Percentiles rank a stretch among this genome's conserved stretches.
Evolutionary conservation across 768 basidiomycete genomes (phyloP).

Genomic region (Naganishia onofrii): DNA sequence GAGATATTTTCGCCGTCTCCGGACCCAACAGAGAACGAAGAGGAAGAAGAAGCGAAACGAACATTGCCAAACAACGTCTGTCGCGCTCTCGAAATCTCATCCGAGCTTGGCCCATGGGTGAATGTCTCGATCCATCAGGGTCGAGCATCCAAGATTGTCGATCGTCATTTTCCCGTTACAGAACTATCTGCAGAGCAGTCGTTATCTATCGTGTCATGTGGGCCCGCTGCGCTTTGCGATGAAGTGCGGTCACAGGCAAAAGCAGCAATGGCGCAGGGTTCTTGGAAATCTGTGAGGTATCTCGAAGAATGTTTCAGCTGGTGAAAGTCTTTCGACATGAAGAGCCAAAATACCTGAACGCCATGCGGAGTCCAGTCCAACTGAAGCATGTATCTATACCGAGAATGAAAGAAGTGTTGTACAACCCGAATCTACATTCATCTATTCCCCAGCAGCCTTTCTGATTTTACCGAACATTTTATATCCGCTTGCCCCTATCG

Average conservation of each 20-base stretch:
- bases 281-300: neutral
- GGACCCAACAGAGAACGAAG: neutral
- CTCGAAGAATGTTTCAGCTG: slow-evolving; percentile 17
- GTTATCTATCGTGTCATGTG: slow-evolving; percentile 8
- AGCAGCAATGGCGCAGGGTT: neutral
- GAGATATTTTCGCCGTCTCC: too few relatives aligned
- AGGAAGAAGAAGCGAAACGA: neutral
- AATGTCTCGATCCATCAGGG: slow-evolving; percentile 1
- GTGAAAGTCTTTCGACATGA: neutral
- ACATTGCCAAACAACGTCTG: neutral
- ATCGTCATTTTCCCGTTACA: slow-evolving; percentile 1
- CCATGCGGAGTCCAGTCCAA: too few relatives aligned
- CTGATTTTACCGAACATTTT: slow-evolving; percentile 14
- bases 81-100: neutral
- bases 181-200: slow-evolving; percentile 16
- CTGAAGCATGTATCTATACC: too few relatives aligned
- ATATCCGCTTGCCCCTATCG: slow-evolving; percentile 11
- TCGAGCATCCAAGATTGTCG: slow-evolving; percentile 4
- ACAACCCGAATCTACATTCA: neutral
- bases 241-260: slow-evolving; percentile 20
- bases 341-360: too few relatives aligned
- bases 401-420: neutral
- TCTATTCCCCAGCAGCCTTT: neutral
- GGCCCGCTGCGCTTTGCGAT: slow-evolving; percentile 16
- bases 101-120: slow-evolving; percentile 3